Percentiles rank a stretch among this genome's conserved stretches.
Evolutionary conservation across 352 stramenopile genomes (phyloP).

Genomic region (Globisporangium megalacanthum): DNA sequence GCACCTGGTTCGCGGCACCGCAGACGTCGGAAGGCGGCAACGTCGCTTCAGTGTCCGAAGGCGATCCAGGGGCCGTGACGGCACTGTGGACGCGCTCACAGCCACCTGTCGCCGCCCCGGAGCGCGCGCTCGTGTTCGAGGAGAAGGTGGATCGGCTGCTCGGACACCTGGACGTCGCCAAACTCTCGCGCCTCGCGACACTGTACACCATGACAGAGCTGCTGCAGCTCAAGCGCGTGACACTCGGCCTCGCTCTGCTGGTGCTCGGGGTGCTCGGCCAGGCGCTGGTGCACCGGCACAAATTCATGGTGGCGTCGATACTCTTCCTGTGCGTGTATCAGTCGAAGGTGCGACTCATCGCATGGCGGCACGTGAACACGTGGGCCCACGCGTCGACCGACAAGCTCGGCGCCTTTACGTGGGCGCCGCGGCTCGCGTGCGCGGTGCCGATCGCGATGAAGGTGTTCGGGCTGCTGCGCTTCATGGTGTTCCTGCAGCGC

Average conservation of each 20-base stretch:
- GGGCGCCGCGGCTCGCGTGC: conserved; percentile 40
- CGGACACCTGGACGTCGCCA: conserved; percentile 46
- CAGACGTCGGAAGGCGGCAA: too few relatives aligned
- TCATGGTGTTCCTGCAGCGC: conserved; percentile 66
- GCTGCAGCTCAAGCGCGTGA: conserved; percentile 40
- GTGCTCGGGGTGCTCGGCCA: conserved; percentile 49
- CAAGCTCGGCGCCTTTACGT: conserved; percentile 58
- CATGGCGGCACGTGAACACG: conserved; percentile 21
- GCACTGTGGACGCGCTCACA: conserved; percentile 1
- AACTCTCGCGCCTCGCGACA: conserved; percentile 39
- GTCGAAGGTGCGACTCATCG: conserved; percentile 43
- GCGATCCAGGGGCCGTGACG: not conserved
- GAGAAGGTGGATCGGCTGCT: conserved; percentile 48
- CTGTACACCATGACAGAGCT: conserved; percentile 57
- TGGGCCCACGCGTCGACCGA: conserved; percentile 63
- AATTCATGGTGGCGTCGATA: conserved; percentile 72
- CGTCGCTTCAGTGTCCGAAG: not conserved
- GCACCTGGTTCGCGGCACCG: not conserved
- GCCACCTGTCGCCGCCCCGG: not conserved
- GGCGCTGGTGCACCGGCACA: conserved; percentile 56
- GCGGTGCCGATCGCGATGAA: conserved; percentile 63
- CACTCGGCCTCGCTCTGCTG: conserved; percentile 35
- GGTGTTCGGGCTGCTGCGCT: conserved; percentile 64
- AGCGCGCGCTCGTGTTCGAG: conserved; percentile 37
- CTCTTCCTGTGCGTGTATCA: conserved; percentile 56